Base-by-base conservation (phyloP, 2,329 filamentous ascomycete species). In the Aschersonia sp. region DNA sequence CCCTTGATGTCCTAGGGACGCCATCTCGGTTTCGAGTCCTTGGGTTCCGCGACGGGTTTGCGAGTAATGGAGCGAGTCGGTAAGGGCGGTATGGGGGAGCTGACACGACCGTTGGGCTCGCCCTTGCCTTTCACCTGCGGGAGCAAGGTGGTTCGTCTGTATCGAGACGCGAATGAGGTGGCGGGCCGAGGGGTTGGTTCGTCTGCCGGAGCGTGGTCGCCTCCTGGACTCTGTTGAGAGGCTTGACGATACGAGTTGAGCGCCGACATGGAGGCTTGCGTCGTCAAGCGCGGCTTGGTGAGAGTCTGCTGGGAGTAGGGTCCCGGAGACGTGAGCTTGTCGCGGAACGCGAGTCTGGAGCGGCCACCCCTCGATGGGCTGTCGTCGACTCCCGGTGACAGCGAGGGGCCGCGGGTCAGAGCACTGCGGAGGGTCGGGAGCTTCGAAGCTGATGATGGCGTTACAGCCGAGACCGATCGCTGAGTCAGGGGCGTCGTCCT, bases 101-200 rank as follows among this genome's bases (percentile, higher is more conserved):
- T 76, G 40, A 68, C 65, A 20, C 72, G 65, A 4, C 75, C 75
- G 10, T 63, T 64, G 20, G 64, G 56, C 30, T 59, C 59, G 5
- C 61, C 58, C 42, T 55, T 62, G 3, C 57, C 54, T 30, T 59
- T 69, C 0, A 71, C 66, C 48, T 73, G 66, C 20, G 78, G 76
- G 29, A 82, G 62, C 49, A 81, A 56, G 55, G 77, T 80, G 4
- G 62, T 67, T 31, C 78, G 71, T 51, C 77, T 65, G 49, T 63
- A 68, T 28, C 61, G 56, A 2, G 65, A 62, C 5, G 75, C 72
- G 43, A 82, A 56, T 3, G 78, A 81, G 58, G 75, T 82, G 43
- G 71, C 73, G 9, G 79, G 72, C 31, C 78, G 70, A 58, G 62
- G 55, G 54, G 60, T 30, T 52, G 55, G 55, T 57, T 48, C 51